Conservation (phyloP, 495 filamentous ascomycete species). For the Penicillium coprophilum region DNA sequence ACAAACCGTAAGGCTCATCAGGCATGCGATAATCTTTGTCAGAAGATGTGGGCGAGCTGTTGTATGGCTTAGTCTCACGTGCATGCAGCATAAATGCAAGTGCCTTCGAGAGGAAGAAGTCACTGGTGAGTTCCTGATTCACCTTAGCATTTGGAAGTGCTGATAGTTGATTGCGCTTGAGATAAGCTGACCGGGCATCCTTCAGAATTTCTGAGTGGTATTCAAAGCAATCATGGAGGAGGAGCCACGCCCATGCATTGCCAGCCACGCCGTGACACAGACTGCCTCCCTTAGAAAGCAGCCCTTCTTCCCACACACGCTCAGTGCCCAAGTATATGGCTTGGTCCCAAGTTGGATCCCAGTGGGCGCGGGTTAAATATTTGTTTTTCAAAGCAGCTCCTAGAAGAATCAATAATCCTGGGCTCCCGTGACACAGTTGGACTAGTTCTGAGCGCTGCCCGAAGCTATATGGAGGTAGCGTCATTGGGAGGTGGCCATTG, state of each 20-base stretch:
- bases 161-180: constrained; percentile 14
- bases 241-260: constrained; percentile 44
- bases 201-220: constrained; percentile 25
- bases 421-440: constrained; percentile 50
- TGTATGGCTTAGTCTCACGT: constrained; percentile 43
- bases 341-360: constrained; percentile 45
- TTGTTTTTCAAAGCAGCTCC: constrained; percentile 33
- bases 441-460: constrained; percentile 34
- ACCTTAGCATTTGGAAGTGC: constrained; percentile 1
- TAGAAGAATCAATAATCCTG: constrained; percentile 41
- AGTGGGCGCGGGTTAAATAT: constrained; percentile 26
- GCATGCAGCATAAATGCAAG: constrained; percentile 44
- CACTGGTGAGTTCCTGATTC: constrained; percentile 25
- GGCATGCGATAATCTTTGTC: constrained; percentile 43
- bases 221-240: constrained; percentile 38
- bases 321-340: constrained; percentile 36
- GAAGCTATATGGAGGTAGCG: constrained; percentile 25
- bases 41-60: constrained; percentile 12
- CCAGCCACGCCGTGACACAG: constrained; percentile 50
- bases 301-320: constrained; percentile 48
- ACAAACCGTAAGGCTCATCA: constrained; percentile 44
- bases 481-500: constrained; percentile 46
- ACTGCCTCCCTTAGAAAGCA: constrained; percentile 49
- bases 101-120: constrained; percentile 45
- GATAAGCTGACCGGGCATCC: constrained; percentile 25